Conservation (phyloP, 1,284 basidiomycete species). For the Ceratobasidium sp. region DNA sequence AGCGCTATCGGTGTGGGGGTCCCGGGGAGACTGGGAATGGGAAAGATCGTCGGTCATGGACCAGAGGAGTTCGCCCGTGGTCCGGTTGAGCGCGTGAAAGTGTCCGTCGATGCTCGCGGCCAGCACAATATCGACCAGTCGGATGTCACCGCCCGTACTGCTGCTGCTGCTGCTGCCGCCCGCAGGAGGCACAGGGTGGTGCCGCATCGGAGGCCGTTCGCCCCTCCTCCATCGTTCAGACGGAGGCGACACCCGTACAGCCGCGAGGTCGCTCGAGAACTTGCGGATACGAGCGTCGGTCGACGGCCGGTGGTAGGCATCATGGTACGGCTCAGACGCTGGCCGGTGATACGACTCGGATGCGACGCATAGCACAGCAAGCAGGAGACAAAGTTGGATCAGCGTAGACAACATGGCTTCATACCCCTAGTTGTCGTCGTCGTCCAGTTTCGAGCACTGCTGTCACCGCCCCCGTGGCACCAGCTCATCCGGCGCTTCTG, state of each 20-base stretch:
- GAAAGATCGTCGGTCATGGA: slow-evolving; percentile 75
- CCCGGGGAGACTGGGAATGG: slow-evolving; percentile 53
- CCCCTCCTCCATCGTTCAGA: slow-evolving; percentile 21
- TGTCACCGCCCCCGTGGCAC: slow-evolving; percentile 39
- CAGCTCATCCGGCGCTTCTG: slow-evolving; percentile 29
- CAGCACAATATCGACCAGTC: slow-evolving; percentile 82
- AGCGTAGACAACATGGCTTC: slow-evolving; percentile 41
- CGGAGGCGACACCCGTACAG: slow-evolving; percentile 1
- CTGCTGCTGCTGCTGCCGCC: slow-evolving; percentile 45
- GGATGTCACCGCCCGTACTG: slow-evolving; percentile 59
- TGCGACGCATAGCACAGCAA: slow-evolving; percentile 23
- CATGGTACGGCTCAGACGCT: too few species aligned
- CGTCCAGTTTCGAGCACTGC: background rate
- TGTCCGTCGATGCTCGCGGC: slow-evolving; percentile 92
- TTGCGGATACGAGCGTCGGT: slow-evolving; percentile 33
- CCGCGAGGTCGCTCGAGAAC: slow-evolving; percentile 34
- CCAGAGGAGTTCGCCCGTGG: slow-evolving; percentile 82
- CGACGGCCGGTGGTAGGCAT: slow-evolving; percentile 5
- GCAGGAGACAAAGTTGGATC: slow-evolving; percentile 34
- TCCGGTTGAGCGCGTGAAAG: slow-evolving; percentile 87
- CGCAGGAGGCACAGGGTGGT: slow-evolving; percentile 2
- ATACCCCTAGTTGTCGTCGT: slow-evolving; percentile 25
- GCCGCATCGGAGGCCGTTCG: slow-evolving; percentile 9
- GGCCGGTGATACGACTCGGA: too few species aligned
- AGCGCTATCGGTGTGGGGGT: slow-evolving; percentile 56